Evolutionary conservation across 345 rosid genomes (phyloP).

Genomic region (Brassica cretica): DNA sequence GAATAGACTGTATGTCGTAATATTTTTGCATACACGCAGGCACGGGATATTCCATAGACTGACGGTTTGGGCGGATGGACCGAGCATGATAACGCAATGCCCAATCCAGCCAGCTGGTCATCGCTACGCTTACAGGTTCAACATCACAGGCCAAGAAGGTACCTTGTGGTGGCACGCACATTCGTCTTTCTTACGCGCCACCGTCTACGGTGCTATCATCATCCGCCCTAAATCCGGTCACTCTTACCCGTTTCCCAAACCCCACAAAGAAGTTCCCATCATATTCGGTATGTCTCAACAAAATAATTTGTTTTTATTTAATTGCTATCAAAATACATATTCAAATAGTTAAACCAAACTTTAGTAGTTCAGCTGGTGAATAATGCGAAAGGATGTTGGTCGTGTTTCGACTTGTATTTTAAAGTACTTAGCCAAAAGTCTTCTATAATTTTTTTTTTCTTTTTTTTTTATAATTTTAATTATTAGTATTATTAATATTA

Average conservation of each 20-base stretch:
- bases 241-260: slow-evolving; percentile 80
- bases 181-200: slow-evolving; percentile 65
- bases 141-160: slow-evolving; percentile 67
- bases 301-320: not conserved
- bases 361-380: slow-evolving; percentile 12
- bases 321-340: not conserved
- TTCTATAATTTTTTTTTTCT: not conserved
- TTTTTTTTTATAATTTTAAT: not conserved
- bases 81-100: slow-evolving; percentile 73
- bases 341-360: not conserved
- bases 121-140: slow-evolving; percentile 66
- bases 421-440: slow-evolving; percentile 1
- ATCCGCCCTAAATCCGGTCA: slow-evolving; percentile 62
- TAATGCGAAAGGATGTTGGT: slow-evolving; percentile 13
- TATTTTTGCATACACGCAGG: slow-evolving; percentile 44
- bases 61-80: slow-evolving; percentile 90
- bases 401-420: not conserved
- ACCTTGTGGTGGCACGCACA: slow-evolving; percentile 99
- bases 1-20: not conserved
- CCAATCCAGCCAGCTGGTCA: slow-evolving; percentile 62
- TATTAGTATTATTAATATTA: not conserved
- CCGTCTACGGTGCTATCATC: slow-evolving; percentile 81
- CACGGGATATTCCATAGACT: slow-evolving; percentile 72
- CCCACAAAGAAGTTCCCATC: slow-evolving; percentile 69
- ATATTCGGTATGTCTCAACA: slow-evolving; percentile 52